Base-by-base conservation (phyloP, 2,329 filamentous ascomycete species). In the Fusarium pseudonygamai region DNA sequence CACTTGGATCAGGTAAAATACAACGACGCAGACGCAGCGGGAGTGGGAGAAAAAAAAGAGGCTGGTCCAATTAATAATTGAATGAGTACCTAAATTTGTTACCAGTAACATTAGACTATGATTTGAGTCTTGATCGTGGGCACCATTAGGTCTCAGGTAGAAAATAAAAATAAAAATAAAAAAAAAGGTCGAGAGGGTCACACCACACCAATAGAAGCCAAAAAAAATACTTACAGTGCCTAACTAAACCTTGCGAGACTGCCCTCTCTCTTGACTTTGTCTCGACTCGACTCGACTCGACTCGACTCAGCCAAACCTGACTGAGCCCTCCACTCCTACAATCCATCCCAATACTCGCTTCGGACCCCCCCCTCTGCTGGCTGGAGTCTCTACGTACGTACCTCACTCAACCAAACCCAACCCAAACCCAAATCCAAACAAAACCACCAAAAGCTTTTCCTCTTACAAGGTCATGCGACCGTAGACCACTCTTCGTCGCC, bases 401-500 rank as follows among this genome's bases (percentile, higher is more conserved):
- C 42, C 45, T 47, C 45, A 30, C 26, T 50, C 60, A 50, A 56
- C 63, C 37, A 43, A 32, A 32, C 32, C 32, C 13, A 32, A 32
- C 13, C 32, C 32, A 34, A 34, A 34, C 30, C 49, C 24, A 40
- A 43, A 50, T 16, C 58, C 49, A 56, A 46, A 58, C 61, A 66
- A 59, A 56, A 69, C 39, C 67, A 69, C 72, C 66, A 43, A 70
- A 70, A 70, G 67, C 67, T 69, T 73, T 73, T 72, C 71, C 68
- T 77, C 72, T 74, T 73, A 73, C 75, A 78, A 80, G 81, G 81
- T 82, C 81, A 83, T 83, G 81, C 81, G 76, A 82, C 80, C 80
- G 77, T 81, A 81, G 67, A 81, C 77, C 74, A 76, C 76, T 78
- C 73, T 77, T 77, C 72, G 80, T 80, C 80, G 80, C 79, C 80